Conservation (phyloP, 1,284 basidiomycete species). For the Heterobasidion irregulare region DNA sequence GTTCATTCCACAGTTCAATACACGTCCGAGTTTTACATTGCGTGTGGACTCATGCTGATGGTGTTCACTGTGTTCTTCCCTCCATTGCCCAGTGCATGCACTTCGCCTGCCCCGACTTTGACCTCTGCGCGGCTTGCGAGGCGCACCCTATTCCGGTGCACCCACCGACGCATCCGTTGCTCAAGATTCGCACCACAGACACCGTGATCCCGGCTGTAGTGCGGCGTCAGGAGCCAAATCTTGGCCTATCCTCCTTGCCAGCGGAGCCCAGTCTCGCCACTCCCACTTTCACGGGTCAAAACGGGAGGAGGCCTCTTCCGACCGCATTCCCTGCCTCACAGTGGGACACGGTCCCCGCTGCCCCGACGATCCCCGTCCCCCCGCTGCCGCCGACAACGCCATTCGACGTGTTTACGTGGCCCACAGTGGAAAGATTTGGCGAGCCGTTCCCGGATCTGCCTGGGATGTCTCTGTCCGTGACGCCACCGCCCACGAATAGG, state of each 20-base stretch:
- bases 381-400: too few species aligned
- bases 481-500: too few species aligned
- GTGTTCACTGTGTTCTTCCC: background rate
- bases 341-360: too few species aligned
- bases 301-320: too few species aligned
- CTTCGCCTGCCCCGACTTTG: constrained; percentile 73
- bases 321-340: too few species aligned
- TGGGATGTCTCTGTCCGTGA: too few species aligned
- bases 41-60: background rate
- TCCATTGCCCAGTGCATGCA: constrained; percentile 58
- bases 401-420: too few species aligned
- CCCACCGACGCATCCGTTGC: constrained; percentile 64
- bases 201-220: constrained; percentile 45
- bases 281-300: too few species aligned
- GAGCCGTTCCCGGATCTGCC: too few species aligned
- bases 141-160: constrained; percentile 73
- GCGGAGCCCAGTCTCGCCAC: too few species aligned
- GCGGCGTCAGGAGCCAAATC: constrained; percentile 21
- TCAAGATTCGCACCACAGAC: constrained; percentile 63
- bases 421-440: too few species aligned
- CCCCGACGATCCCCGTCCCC: too few species aligned
- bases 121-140: constrained; percentile 79
- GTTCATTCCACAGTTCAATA: background rate
- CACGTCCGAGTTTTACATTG: background rate
- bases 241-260: background rate